Evolutionary conservation across 345 rosid species (phyloP).

Genomic region (Eucalyptus shirleyi): DNA sequence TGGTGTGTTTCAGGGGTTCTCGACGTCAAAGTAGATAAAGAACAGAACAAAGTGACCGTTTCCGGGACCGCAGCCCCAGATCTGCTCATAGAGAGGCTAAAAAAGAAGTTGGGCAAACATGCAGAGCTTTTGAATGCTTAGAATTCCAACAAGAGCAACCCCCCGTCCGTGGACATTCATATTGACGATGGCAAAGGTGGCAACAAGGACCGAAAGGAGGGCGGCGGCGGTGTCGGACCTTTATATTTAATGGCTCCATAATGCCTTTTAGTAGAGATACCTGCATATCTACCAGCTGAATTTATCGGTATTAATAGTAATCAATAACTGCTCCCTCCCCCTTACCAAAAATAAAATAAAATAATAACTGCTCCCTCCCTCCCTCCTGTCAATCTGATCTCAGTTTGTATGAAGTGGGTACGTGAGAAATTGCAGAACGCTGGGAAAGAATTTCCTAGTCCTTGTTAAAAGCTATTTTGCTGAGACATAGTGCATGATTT

Average conservation of each 20-base stretch:
- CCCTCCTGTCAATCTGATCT: too few relatives aligned
- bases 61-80: constrained; percentile 65
- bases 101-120: constrained; percentile 68
- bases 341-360: too few relatives aligned
- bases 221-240: neutral
- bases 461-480: neutral
- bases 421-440: neutral
- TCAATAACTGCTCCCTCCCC: too few relatives aligned
- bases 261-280: neutral
- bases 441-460: neutral
- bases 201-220: constrained; percentile 26
- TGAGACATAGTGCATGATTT: neutral
- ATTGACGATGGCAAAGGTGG: constrained; percentile 52
- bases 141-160: constrained; percentile 35
- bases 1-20: constrained; percentile 36
- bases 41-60: constrained; percentile 77
- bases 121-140: constrained; percentile 75
- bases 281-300: neutral
- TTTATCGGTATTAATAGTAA: neutral
- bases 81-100: constrained; percentile 70
- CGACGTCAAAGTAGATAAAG: constrained; percentile 59
- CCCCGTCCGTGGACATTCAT: constrained; percentile 65
- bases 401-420: neutral
- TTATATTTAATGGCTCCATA: neutral
- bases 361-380: too few relatives aligned